phyloP scores from a whole-genome alignment of 2,329 filamentous ascomycete genomes.

The Colletotrichum sidae region DNA sequence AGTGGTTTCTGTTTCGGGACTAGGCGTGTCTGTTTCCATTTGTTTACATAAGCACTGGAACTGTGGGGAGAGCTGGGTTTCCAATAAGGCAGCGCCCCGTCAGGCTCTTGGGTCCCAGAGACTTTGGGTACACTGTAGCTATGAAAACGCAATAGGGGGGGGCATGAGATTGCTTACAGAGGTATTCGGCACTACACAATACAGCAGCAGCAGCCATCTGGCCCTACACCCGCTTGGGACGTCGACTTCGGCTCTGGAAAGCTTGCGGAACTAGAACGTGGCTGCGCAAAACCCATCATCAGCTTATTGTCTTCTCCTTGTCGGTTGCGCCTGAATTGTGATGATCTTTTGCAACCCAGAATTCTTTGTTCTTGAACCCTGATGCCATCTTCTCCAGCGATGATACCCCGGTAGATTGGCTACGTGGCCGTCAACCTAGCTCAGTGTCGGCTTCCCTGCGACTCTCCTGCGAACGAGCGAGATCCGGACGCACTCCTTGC shows the following conservation, averaged over 20 bases:
- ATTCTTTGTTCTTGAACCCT: conserved; percentile 11
- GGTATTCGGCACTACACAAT: no score
- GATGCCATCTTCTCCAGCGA: conserved; percentile 48
- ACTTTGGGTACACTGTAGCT: no score
- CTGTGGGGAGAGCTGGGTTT: no score
- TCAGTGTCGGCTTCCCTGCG: conserved; percentile 47
- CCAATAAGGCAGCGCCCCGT: no score
- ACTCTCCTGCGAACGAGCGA: conserved; percentile 29
- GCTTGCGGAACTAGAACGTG: conserved; percentile 29
- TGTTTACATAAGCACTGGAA: no score
- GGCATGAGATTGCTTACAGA: no score
- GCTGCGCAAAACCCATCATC: conserved; percentile 27
- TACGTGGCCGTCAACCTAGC: conserved; percentile 51
- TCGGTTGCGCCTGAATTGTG: not conserved
- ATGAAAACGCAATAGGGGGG: no score
- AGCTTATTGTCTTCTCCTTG: conserved; percentile 5
- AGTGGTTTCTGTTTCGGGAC: conserved; percentile 31
- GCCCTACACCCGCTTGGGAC: not conserved
- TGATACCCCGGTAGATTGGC: conserved; percentile 61
- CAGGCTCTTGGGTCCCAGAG: no score
- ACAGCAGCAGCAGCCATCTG: not conserved
- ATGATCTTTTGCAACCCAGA: conserved; percentile 13
- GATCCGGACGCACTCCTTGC: conserved; percentile 16
- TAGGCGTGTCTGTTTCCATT: no score
- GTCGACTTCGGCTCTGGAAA: conserved; percentile 15